Conservation (phyloP, 2,329 filamentous ascomycete species). For the Ophiosphaerella korrae region DNA sequence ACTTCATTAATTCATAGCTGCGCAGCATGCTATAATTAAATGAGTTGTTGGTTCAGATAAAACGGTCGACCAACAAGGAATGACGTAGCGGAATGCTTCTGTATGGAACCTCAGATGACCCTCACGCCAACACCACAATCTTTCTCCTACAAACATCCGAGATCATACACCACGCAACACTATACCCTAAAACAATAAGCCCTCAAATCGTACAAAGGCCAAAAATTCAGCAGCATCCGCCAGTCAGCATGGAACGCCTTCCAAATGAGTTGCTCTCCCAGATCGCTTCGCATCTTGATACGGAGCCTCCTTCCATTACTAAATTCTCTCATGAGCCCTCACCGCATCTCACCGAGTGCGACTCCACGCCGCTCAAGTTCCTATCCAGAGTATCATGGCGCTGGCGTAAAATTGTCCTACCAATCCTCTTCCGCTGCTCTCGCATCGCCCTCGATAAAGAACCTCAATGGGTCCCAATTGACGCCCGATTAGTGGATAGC, state of each 20-base stretch:
- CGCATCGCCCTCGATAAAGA: slow-evolving; percentile 32
- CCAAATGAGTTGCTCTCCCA: slow-evolving; percentile 46
- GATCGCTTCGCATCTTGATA: slow-evolving; percentile 39
- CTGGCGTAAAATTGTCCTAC: slow-evolving; percentile 39
- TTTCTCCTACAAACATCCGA: no score
- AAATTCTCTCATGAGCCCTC: slow-evolving; percentile 43
- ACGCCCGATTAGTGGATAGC: slow-evolving; percentile 39
- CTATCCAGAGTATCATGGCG: slow-evolving; percentile 41
- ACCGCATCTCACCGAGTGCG: slow-evolving; percentile 26
- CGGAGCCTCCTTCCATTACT: slow-evolving; percentile 35
- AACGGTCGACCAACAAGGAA: no score
- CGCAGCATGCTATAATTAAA: no score
- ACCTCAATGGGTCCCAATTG: slow-evolving; percentile 42
- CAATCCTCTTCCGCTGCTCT: slow-evolving; percentile 39
- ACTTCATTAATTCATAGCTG: no score
- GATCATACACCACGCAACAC: no score
- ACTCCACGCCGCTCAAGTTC: slow-evolving; percentile 31
- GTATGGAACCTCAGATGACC: no score
- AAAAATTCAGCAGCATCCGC: no score
- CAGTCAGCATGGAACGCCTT: slow-evolving; percentile 29
- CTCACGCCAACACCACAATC: no score
- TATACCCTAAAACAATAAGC: no score
- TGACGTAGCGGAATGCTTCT: no score
- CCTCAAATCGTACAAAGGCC: no score
- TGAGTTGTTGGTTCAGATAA: no score